Evolutionary conservation across 148 eudicot species (phyloP), one percentile per base, ranked within the genome.

Genomic region (Oxyria digyna): DNA sequence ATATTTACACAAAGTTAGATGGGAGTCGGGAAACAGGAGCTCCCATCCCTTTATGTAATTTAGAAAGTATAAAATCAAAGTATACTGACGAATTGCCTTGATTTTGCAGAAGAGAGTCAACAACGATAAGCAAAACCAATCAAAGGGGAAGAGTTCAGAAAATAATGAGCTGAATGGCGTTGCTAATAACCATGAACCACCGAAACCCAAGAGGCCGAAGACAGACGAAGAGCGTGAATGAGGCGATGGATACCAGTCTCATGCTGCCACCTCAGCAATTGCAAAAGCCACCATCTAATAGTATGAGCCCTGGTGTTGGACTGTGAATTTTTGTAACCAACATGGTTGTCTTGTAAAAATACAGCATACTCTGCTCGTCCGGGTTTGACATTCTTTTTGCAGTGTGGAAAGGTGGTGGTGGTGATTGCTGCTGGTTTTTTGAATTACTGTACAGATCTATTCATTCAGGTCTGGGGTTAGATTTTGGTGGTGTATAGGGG

Each of bases 191-290:
- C 23, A 73, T 11, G 85, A 77, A 42, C 82, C 69, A 43, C 86
- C 76, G 69, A 83, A 78, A 78, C 78, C 94, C 21, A 89, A 89
- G 82, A 85, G 91, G 73, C 76, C 78, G 62, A 87, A 89, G 77
- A 69, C 89, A 87, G 8, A 93, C 98, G 14, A 93, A 89, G 86
- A 93, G 96, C 65, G 91, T 93, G 31, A 89, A 93, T 48, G 96
- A 89, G 73, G 77, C 75, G 55, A 78, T 93, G 21, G 96, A 89
- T 15, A n/a, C 70, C 75, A 46, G 71, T 17, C 45, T 57, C 10
- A 43, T 21, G 68, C 62, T 37, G 3, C 76, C 35, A 54, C 72
- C 72, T 50, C 78, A 52, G 54, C 74, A 72, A 45, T 24, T 74
- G 17, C 81, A 67, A 50, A 70, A 71, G 31, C 78, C 17, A 35